phyloP scores from a whole-genome alignment of 768 basidiomycete genomes.

The Pulveroboletus sp. region DNA sequence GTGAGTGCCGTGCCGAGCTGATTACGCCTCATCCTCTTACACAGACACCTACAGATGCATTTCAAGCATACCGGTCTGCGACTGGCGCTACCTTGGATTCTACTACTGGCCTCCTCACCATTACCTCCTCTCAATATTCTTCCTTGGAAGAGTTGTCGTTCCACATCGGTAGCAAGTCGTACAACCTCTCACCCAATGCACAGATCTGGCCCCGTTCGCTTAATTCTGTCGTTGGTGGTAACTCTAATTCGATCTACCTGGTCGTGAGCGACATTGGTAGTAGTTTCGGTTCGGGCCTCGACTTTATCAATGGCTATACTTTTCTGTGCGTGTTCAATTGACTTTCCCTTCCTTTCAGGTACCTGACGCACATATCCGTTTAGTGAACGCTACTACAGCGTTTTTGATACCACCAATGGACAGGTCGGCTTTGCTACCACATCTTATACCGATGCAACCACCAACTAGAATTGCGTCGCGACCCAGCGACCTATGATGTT shows the following conservation, averaged over 20 bases:
- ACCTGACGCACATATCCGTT: background rate
- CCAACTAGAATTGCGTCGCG: background rate
- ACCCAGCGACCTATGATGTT: too few species aligned
- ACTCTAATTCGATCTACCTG: background rate
- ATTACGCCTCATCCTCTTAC: background rate
- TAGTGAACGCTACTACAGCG: slow-evolving; percentile 1
- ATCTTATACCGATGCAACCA: background rate
- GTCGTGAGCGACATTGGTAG: background rate
- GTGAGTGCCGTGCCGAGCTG: background rate
- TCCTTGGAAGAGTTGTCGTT: background rate
- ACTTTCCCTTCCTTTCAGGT: too few species aligned
- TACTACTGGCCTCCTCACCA: background rate
- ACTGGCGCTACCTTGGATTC: background rate
- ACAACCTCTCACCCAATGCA: background rate
- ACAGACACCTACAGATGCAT: background rate
- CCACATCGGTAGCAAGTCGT: background rate
- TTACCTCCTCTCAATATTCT: background rate
- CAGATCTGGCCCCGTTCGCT: background rate
- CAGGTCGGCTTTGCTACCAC: background rate
- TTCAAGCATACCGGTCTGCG: background rate
- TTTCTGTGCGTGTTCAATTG: background rate
- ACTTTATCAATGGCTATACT: background rate
- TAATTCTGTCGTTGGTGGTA: background rate
- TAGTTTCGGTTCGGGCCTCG: background rate
- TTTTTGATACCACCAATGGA: background rate